Evolutionary conservation across 306 rosid genomes (phyloP), one percentile per base, ranked within the genome.

Genomic region (Rosa persica): DNA sequence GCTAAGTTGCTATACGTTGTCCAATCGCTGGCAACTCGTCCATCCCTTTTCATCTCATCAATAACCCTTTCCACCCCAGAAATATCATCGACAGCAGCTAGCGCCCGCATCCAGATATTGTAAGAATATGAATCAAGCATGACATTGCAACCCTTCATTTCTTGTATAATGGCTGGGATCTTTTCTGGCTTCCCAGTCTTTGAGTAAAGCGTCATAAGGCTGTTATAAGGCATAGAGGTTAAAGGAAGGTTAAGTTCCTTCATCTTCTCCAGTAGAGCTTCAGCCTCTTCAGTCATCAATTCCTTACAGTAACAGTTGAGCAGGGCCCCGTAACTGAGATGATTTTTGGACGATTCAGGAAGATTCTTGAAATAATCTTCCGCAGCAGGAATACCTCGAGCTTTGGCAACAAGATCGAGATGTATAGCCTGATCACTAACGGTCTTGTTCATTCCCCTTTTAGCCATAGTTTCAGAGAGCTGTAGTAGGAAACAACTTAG

Each of bases 301-400:
- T 91, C 98, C 93, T 91, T 95, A 89, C 98, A 95, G 82, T 95
- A 95, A 88, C 95, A 91, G 81, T 95, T 95, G 55, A 93, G 88
- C 51, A 91, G 93, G 38, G 97, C 92, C 46, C 97, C 96, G 44
- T 93, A 95, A 73, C 88, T 86, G n/a, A 88, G 93, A 81, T 88
- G 96, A 72, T 89, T 91, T 77, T 95, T 95, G 3, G 86, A 80
- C 60, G 96, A 81, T 82, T 92, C 98, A 36, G 96, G 92, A 74
- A 92, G 98, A 77, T 76, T 77, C 44, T 91, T 73, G 75, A 95
- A 61, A 79, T 91, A 95, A 76, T 77, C 83, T 75, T 93, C 97
- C 23, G 20, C 67, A 15, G 93, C 93, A 73, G 86, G 73, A 80
- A 95, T 82, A 11, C 96, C 96, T 62, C 82, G 85, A 34, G 89